Conservation (phyloP, 768 basidiomycete species). For the Macrolepiota albuminosa region DNA sequence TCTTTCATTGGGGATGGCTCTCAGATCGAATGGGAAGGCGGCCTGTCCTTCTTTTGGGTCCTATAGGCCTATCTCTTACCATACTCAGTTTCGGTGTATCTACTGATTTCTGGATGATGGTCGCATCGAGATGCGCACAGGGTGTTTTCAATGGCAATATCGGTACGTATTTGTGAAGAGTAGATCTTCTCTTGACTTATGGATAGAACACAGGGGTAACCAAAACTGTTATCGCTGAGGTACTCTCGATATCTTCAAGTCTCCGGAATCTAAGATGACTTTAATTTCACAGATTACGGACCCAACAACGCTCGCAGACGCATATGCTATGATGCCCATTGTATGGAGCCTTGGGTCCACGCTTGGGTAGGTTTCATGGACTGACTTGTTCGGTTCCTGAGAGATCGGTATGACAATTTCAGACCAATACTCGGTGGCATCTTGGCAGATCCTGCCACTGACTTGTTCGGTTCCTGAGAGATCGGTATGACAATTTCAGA, state of each 20-base stretch:
- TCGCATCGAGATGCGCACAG: constrained; percentile 13
- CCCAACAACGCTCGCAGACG: constrained; percentile 27
- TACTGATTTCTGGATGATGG: constrained; percentile 19
- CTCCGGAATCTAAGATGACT: background rate
- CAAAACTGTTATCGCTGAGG: constrained; percentile 44
- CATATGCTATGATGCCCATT: constrained; percentile 24
- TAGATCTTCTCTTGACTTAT: background rate
- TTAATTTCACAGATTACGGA: constrained; percentile 23
- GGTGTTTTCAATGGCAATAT: constrained; percentile 25
- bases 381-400: too few relatives aligned
- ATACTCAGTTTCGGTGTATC: constrained; percentile 32
- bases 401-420: too few relatives aligned
- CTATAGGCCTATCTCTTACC: constrained; percentile 26
- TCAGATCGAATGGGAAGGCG: constrained; percentile 32
- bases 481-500: constrained; percentile 25
- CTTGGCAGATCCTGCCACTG: too few relatives aligned
- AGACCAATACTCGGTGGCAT: too few relatives aligned
- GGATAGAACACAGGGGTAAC: constrained; percentile 29
- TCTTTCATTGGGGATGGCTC: constrained; percentile 28
- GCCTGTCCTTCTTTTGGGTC: constrained; percentile 28
- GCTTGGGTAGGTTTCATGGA: constrained; percentile 13
- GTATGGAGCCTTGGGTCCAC: constrained; percentile 25
- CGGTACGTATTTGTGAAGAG: constrained; percentile 18
- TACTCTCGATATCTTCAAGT: constrained; percentile 8
- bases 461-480: background rate